phyloP scores from a whole-genome alignment of 768 basidiomycete species.

The Pluteus cervinus region DNA sequence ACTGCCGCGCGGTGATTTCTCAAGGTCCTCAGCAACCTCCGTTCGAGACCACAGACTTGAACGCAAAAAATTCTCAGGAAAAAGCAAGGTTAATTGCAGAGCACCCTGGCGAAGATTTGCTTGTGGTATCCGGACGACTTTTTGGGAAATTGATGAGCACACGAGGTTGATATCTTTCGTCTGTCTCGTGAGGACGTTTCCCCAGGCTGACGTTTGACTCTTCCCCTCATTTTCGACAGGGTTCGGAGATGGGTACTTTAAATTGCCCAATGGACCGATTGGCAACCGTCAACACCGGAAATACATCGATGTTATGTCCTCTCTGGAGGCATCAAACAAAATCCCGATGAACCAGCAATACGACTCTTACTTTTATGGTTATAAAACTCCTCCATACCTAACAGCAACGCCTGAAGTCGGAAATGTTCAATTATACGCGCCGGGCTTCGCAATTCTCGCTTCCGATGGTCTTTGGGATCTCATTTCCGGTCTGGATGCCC shows the following conservation, averaged over 20 bases:
- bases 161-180: constrained; percentile 19
- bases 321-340: constrained; percentile 24
- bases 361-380: constrained; percentile 29
- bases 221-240: constrained; percentile 18
- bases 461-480: constrained; percentile 55
- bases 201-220: no score
- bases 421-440: constrained; percentile 24
- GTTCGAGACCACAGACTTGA: constrained; percentile 27
- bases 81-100: constrained; percentile 22
- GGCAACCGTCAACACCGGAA: constrained; percentile 23
- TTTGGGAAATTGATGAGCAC: constrained; percentile 34
- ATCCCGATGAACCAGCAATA: constrained; percentile 30
- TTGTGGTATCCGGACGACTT: constrained; percentile 27
- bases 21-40: constrained; percentile 1
- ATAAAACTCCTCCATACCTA: constrained; percentile 57
- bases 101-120: constrained; percentile 26
- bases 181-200: no score
- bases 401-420: constrained; percentile 47
- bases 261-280: constrained; percentile 23
- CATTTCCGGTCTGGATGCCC: constrained; percentile 41
- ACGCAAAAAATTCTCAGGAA: constrained; percentile 25
- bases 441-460: constrained; percentile 43
- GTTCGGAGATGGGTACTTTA: constrained; percentile 34
- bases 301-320: constrained; percentile 27
- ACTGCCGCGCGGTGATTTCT: constrained; percentile 23